phyloP scores from a whole-genome alignment of 768 basidiomycete genomes.

The Suillus sp. region DNA sequence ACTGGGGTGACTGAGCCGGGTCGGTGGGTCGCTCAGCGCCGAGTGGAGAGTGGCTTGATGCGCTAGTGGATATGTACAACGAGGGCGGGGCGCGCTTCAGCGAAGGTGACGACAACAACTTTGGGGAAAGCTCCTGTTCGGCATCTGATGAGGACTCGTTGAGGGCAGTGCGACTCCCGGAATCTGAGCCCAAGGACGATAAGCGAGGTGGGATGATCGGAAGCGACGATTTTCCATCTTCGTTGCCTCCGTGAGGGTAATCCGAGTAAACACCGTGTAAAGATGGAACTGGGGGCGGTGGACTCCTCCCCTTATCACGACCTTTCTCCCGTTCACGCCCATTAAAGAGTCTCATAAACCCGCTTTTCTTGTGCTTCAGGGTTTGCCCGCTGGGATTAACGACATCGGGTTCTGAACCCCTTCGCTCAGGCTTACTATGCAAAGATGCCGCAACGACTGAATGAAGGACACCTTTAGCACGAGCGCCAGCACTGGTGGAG shows the following conservation, averaged over 20 bases:
- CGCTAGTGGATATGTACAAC: slow-evolving; percentile 32
- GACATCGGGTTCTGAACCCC: slow-evolving; percentile 41
- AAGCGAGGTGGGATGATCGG: slow-evolving; percentile 44
- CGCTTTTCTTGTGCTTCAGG: slow-evolving; percentile 79
- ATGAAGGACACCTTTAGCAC: slow-evolving; percentile 41
- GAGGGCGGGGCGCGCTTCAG: slow-evolving; percentile 34
- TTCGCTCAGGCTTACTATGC: slow-evolving; percentile 42
- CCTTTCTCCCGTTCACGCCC: slow-evolving; percentile 41
- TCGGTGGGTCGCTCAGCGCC: slow-evolving; percentile 16
- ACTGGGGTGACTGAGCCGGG: slow-evolving; percentile 16
- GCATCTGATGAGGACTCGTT: slow-evolving; percentile 14
- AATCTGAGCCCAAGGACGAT: slow-evolving; percentile 35
- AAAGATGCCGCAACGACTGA: slow-evolving; percentile 40
- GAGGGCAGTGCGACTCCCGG: slow-evolving; percentile 21
- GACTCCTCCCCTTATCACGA: slow-evolving; percentile 37
- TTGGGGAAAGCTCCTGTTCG: slow-evolving; percentile 15
- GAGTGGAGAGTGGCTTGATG: slow-evolving; percentile 20
- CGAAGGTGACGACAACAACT: neutral
- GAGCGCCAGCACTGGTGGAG: slow-evolving; percentile 63
- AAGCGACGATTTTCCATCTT: slow-evolving; percentile 31
- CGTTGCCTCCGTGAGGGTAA: slow-evolving; percentile 31
- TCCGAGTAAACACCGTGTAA: slow-evolving; percentile 41
- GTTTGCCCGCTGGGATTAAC: slow-evolving; percentile 38
- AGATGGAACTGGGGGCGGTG: slow-evolving; percentile 60
- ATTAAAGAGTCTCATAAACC: slow-evolving; percentile 78